Base-by-base conservation (phyloP, 2,329 filamentous ascomycete genomes). In the Chrysoporthe cubensis region DNA sequence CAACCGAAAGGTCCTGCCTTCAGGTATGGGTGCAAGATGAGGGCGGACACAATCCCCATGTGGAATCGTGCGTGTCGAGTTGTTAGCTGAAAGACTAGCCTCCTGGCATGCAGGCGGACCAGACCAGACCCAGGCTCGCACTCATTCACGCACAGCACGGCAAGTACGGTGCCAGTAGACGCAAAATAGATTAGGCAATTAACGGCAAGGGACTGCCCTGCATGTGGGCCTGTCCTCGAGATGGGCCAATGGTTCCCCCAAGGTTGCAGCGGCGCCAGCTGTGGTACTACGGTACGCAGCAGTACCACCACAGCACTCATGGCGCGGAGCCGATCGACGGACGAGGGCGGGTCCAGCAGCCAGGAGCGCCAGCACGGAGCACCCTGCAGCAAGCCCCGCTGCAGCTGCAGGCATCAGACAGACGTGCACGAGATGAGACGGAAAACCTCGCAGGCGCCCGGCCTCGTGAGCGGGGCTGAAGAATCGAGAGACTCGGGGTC, bases 51-150 rank as follows among this genome's bases (percentile, higher is more conserved):
- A 13, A 46, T 46, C 68, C 65, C 50, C 64, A 66, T 66, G 62
- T 59, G 68, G 68, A 34, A 69, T 68, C 58, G 65, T 63, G 68
- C 62, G 61, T 65, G 58, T 62, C 65, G 50, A 67, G 65, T 68
- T 48, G 44, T 50, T 65, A 69, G 68, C 68, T 69, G 68, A 69
- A 65, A 65, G 65, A 56, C 62, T 68, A 69, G 68, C 65, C 64
- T 63, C 66, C 66, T 66, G 62, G 66, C 62, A 64, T 69, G 68
- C 68, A 69, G 67, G 60, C 46, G 59, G 34, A 43, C 59, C 52
- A 60, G 61, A 56, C 61, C n/a, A 63, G 16, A 34, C 21, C 62
- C 50, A 56, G 52, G 50, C n/a, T 62, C 34, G 34, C 46, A 62
- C 42, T 26, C 34, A 52, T 60, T 60, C 44, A 9, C 9, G 21